A percentile compares a stretch with the other conserved stretches of the same genome.
phyloP scores from a whole-genome alignment of 1,139 yeast genomes.

The Suhomyces wounanorum region DNA sequence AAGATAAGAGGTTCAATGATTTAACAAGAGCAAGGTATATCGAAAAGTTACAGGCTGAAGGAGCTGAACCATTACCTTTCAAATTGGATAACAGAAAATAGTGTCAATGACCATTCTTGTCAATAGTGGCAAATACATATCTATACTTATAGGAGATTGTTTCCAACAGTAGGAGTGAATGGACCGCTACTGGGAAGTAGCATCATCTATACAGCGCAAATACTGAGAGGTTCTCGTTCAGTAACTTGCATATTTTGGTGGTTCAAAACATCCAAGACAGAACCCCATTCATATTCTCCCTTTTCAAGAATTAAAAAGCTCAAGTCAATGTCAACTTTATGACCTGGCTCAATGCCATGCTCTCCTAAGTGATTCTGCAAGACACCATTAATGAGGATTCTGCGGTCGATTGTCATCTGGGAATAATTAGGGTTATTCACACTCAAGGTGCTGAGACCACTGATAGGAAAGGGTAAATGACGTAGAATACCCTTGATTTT shows the following conservation, averaged over 20 bases:
- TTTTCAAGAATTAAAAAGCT: constrained; percentile 64
- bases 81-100: constrained; percentile 33
- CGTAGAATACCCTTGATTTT: constrained; percentile 61
- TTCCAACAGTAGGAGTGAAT: not conserved
- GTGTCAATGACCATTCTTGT: constrained; percentile 15
- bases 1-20: constrained; percentile 49
- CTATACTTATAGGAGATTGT: not conserved
- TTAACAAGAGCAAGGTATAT: constrained; percentile 45
- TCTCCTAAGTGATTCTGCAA: constrained; percentile 53
- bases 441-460: constrained; percentile 15
- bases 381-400: constrained; percentile 62
- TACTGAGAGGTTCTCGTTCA: constrained; percentile 34
- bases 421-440: constrained; percentile 17
- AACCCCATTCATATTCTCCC: constrained; percentile 83
- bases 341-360: constrained; percentile 44
- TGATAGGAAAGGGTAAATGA: constrained; percentile 55
- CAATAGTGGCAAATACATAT: constrained; percentile 12
- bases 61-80: constrained; percentile 51
- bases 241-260: constrained; percentile 24
- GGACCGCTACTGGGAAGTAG: not conserved
- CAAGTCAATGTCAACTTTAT: constrained; percentile 38
- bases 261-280: constrained; percentile 55
- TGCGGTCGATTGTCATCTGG: constrained; percentile 47
- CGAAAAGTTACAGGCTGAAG: constrained; percentile 46
- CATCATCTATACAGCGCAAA: constrained; percentile 1